Conservation (phyloP, 352 stramenopile species). For the Phytophthora agathidicida region DNA sequence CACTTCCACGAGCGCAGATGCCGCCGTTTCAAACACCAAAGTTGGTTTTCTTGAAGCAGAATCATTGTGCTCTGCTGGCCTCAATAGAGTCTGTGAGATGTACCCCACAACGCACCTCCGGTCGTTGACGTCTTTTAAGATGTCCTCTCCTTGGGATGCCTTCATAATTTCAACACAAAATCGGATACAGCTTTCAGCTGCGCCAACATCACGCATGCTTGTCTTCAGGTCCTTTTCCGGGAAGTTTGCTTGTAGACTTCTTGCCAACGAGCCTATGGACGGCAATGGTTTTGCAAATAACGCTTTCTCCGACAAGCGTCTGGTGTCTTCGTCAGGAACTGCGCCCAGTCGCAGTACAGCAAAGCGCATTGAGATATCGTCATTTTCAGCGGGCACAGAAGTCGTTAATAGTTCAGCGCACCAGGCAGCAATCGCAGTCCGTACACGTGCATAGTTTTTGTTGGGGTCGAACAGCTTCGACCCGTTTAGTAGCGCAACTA, state of each 20-base stretch:
- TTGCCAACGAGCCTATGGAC: constrained; percentile 31
- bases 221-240: constrained; percentile 44
- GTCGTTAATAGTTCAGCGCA: constrained; percentile 45
- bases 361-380: constrained; percentile 60
- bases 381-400: constrained; percentile 12
- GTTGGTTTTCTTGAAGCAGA: background rate
- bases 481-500: constrained; percentile 59
- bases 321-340: constrained; percentile 51
- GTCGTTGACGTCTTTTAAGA: constrained; percentile 29
- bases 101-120: constrained; percentile 48
- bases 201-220: constrained; percentile 37
- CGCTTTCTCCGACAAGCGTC: constrained; percentile 38
- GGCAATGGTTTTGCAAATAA: constrained; percentile 57
- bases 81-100: constrained; percentile 55
- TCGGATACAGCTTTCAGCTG: constrained; percentile 52
- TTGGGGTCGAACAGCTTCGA: constrained; percentile 62
- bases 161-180: constrained; percentile 65
- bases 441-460: constrained; percentile 72
- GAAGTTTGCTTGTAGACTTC: constrained; percentile 33
- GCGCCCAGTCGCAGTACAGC: constrained; percentile 53
- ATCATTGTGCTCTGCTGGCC: constrained; percentile 3
- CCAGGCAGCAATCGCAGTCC: constrained; percentile 65
- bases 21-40: constrained; percentile 43
- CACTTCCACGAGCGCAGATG: constrained; percentile 43
- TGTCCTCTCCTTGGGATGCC: constrained; percentile 5